These are phyloP conservation scores for Lolium rigidum DNA, from an alignment of 176 grass and related monocot species.

Conservation along the genomic window DNA sequence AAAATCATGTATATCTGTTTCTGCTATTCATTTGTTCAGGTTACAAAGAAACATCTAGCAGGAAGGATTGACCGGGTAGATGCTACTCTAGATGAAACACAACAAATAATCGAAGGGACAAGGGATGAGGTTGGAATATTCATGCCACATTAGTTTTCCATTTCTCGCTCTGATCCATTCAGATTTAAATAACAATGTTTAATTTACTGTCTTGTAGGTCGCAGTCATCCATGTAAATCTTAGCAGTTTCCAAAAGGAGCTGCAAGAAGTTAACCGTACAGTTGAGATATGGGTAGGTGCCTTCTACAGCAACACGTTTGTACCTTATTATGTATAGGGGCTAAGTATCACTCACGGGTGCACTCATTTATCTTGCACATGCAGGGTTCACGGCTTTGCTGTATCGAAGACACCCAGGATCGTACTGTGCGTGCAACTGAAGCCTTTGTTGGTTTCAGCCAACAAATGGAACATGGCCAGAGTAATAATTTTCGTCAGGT, in stretches of 20 bases:
- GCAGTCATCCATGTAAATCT: conserved; percentile 66
- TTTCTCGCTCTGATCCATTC: conserved; percentile 2
- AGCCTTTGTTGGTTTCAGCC: conserved; percentile 58
- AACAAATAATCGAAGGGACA: conserved; percentile 74
- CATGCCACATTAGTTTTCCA: neutral
- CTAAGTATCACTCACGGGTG: conserved; percentile 39
- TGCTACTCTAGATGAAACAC: conserved; percentile 71
- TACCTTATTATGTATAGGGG: neutral
- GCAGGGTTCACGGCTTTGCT: conserved; percentile 73
- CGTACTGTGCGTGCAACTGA: conserved; percentile 56
- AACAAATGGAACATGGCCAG: conserved; percentile 48
- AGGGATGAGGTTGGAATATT: conserved; percentile 62
- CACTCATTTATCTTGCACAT: conserved; percentile 33
- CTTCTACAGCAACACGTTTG: neutral
- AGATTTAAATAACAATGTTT: neutral
- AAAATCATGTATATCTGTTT: neutral
- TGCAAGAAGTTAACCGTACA: conserved; percentile 71
- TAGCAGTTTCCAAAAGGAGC: conserved; percentile 67
- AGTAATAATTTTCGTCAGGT: conserved; percentile 42
- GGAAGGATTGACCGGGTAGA: conserved; percentile 78
- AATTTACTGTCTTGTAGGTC: conserved; percentile 52
- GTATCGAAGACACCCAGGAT: conserved; percentile 76
- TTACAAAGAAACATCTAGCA: conserved; percentile 64
- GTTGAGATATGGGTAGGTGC: conserved; percentile 70
- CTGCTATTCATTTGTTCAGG: conserved; percentile 44